These are phyloP conservation scores for Ambrosiella xylebori DNA, from an alignment of 2,329 filamentous ascomycete species.

Conservation along the genomic window DNA sequence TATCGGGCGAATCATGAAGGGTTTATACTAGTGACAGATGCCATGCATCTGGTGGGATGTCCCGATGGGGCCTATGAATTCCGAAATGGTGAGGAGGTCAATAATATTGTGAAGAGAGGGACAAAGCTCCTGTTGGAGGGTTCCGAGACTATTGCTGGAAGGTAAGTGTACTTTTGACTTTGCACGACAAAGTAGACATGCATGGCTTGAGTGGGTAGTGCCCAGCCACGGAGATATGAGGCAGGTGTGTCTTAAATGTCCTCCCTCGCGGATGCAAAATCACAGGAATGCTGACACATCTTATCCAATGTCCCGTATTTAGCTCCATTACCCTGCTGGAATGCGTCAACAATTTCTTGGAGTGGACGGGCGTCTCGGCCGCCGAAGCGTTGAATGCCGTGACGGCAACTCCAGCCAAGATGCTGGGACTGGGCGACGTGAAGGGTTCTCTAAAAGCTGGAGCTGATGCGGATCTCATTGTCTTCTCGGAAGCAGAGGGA, in stretches of 20 bases:
- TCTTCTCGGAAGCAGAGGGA: conserved; percentile 38
- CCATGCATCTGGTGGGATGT: conserved; percentile 72
- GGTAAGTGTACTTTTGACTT: conserved; percentile 25
- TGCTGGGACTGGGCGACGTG: conserved; percentile 48
- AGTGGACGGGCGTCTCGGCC: conserved; percentile 52
- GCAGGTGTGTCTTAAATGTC: neutral
- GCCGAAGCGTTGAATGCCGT: conserved; percentile 55
- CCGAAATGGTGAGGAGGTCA: conserved; percentile 52
- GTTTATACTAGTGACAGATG: conserved; percentile 79
- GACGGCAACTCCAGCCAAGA: conserved; percentile 57
- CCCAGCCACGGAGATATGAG: neutral
- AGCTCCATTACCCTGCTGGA: conserved; percentile 60
- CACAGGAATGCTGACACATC: neutral
- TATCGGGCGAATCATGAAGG: conserved; percentile 73
- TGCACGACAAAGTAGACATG: neutral
- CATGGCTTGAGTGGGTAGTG: too few relatives aligned
- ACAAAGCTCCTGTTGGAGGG: conserved; percentile 58
- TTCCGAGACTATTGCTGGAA: conserved; percentile 62
- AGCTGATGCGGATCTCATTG: conserved; percentile 51
- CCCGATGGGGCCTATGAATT: conserved; percentile 73
- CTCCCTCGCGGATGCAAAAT: neutral
- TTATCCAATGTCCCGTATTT: neutral
- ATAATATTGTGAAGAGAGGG: conserved; percentile 52
- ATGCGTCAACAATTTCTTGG: conserved; percentile 66
- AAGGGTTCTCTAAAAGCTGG: conserved; percentile 51